Percentiles rank a stretch among this genome's conserved stretches.
phyloP scores from a whole-genome alignment of 495 filamentous ascomycete species.

The Paragyromitra xinjiangensis region DNA sequence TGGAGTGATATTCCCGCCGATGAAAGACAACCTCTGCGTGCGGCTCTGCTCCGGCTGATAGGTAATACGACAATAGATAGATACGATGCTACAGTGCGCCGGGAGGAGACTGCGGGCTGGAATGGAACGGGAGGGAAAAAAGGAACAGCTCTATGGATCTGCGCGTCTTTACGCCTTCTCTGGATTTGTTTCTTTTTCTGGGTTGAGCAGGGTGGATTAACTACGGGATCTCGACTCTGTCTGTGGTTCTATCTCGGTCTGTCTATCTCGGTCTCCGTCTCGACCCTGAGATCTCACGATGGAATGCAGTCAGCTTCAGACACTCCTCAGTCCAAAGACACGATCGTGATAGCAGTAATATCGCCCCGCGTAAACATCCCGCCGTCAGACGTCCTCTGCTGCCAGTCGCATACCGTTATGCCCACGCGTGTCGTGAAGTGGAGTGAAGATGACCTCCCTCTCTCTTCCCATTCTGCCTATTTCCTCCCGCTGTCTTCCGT shows the following conservation, averaged over 20 bases:
- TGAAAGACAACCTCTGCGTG: background rate
- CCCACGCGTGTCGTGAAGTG: background rate
- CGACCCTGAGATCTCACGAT: no score
- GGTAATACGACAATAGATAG: background rate
- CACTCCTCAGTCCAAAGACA: no score
- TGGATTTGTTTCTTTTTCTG: no score
- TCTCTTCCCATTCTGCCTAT: background rate
- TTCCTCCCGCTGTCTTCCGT: background rate
- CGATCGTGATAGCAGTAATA: background rate
- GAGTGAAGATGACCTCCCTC: no score
- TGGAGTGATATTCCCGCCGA: background rate
- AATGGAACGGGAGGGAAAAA: no score
- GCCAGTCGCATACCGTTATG: background rate
- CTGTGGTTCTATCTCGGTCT: no score
- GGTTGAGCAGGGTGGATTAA: no score
- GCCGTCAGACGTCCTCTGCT: background rate
- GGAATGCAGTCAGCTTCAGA: no score
- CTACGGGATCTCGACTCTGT: no score
- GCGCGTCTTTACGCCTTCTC: no score
- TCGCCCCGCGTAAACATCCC: slow-evolving; percentile 30
- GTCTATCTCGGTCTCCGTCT: no score
- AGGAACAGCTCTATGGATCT: no score
- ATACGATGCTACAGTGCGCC: background rate
- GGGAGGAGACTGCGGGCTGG: background rate
- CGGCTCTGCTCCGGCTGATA: background rate